phyloP scores from a whole-genome alignment of 2,329 filamentous ascomycete genomes.

The Daldinia eschscholtzii region DNA sequence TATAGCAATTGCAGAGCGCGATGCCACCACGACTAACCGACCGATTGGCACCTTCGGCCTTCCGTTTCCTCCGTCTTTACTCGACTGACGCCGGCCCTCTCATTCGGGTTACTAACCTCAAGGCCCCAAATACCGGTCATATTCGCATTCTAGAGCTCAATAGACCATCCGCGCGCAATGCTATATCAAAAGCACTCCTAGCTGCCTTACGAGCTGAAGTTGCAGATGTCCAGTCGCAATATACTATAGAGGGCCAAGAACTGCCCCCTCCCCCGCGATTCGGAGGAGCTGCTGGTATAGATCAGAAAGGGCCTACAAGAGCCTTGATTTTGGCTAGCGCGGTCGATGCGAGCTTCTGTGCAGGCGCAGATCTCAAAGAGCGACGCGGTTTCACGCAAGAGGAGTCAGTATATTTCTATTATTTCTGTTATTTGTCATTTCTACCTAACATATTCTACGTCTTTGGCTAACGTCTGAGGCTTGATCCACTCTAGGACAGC shows the following conservation, averaged over 20 bases:
- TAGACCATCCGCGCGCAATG: slow-evolving; percentile 86
- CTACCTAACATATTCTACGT: not conserved
- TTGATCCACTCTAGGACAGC: slow-evolving; percentile 69
- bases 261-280: slow-evolving; percentile 56
- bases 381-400: slow-evolving; percentile 79
- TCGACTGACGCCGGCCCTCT: slow-evolving; percentile 63
- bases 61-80: slow-evolving; percentile 52
- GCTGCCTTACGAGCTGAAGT: slow-evolving; percentile 78
- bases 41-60: slow-evolving; percentile 37
- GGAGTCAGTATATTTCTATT: slow-evolving; percentile 69
- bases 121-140: slow-evolving; percentile 82
- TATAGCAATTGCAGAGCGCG: slow-evolving; percentile 1
- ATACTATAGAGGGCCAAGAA: slow-evolving; percentile 68
- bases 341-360: slow-evolving; percentile 89
- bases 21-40: slow-evolving; percentile 49
- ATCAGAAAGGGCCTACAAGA: slow-evolving; percentile 72
- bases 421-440: not conserved
- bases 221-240: slow-evolving; percentile 75
- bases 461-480: slow-evolving; percentile 28
- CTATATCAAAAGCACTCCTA: slow-evolving; percentile 85
- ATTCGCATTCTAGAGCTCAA: slow-evolving; percentile 92
- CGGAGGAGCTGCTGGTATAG: slow-evolving; percentile 60
- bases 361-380: slow-evolving; percentile 95
- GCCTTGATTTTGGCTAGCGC: slow-evolving; percentile 88
- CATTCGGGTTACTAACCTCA: slow-evolving; percentile 79